These are phyloP conservation scores for Leccinellum luteum DNA, from an alignment of 768 basidiomycete species.

Conservation along the genomic window DNA sequence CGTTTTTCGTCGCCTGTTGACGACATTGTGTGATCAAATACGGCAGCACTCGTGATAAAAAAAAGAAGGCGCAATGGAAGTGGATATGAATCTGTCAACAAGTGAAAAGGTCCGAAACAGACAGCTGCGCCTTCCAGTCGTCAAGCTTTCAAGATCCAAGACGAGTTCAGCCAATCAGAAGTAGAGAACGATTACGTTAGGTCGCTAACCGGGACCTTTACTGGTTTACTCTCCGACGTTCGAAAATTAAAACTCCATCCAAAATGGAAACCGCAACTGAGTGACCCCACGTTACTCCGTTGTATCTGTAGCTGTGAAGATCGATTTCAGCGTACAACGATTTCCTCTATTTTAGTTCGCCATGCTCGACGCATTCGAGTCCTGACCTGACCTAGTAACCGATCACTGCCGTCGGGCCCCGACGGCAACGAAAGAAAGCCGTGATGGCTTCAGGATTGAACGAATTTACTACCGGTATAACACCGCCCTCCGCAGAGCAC, in stretches of 20 bases:
- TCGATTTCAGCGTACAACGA: neutral
- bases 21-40: neutral
- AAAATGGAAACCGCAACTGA: neutral
- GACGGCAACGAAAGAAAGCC: neutral
- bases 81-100: slow-evolving; percentile 10
- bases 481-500: neutral
- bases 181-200: neutral
- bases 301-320: neutral
- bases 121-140: neutral
- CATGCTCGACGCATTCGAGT: neutral
- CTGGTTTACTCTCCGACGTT: neutral
- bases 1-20: neutral
- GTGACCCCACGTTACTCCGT: neutral
- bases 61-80: neutral
- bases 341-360: neutral
- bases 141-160: neutral
- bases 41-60: neutral
- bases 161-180: slow-evolving; percentile 5
- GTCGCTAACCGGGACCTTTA: neutral
- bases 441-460: neutral
- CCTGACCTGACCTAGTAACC: neutral
- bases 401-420: neutral
- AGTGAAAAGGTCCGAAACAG: slow-evolving; percentile 5
- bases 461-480: neutral
- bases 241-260: neutral